Conservation (phyloP, 352 stramenopile species). For the Pythium scleroteichum region DNA sequence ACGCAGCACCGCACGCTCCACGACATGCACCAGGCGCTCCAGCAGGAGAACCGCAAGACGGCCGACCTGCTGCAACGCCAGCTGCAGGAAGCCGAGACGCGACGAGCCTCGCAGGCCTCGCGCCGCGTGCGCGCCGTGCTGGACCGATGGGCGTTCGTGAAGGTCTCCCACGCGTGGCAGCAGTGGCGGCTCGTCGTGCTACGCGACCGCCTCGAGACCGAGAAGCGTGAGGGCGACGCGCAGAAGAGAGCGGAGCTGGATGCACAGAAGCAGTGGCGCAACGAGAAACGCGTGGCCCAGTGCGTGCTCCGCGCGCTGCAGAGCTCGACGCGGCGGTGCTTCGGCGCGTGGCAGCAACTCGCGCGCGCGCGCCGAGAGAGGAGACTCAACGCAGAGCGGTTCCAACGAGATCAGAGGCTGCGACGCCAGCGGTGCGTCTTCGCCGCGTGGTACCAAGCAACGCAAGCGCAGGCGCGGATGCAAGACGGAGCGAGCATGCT, state of each 20-base stretch:
- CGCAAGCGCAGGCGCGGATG: not conserved
- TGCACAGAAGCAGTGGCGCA: not conserved
- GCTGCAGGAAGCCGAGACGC: slow-evolving; percentile 23
- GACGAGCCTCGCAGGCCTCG: slow-evolving; percentile 27
- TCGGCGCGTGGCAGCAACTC: slow-evolving; percentile 5
- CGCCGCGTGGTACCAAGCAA: not conserved
- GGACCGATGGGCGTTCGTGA: slow-evolving; percentile 35
- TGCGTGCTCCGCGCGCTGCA: not conserved
- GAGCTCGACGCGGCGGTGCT: slow-evolving; percentile 18
- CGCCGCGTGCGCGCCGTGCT: slow-evolving; percentile 31
- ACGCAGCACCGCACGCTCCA: slow-evolving; percentile 43
- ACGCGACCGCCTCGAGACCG: slow-evolving; percentile 14
- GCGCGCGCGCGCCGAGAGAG: not conserved
- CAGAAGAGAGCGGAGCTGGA: not conserved
- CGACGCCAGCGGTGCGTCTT: not conserved
- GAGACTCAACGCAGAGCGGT: not conserved
- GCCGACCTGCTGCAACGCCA: slow-evolving; percentile 26
- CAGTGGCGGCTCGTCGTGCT: slow-evolving; percentile 32
- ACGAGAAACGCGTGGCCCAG: slow-evolving; percentile 11
- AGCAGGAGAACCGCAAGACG: slow-evolving; percentile 31
- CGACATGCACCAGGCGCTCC: slow-evolving; percentile 34
- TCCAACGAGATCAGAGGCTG: not conserved
- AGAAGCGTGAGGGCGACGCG: slow-evolving; percentile 4
- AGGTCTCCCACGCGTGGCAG: slow-evolving; percentile 39
- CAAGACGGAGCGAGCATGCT: not conserved